phyloP scores from a whole-genome alignment of 2,329 filamentous ascomycete genomes.

The Onygena corvina region DNA sequence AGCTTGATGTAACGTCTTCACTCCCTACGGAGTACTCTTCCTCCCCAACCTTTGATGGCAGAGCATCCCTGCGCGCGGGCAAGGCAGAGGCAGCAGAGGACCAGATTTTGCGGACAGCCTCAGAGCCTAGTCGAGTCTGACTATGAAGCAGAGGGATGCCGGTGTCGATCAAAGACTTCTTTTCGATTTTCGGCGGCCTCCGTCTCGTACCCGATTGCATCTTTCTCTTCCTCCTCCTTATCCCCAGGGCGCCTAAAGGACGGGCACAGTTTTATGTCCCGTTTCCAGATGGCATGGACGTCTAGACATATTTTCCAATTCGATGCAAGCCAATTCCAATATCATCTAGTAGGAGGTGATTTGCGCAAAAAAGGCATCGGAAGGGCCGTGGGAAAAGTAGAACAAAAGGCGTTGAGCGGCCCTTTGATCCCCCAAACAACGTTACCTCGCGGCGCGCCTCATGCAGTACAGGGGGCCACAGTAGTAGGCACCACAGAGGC shows the following conservation, averaged over 20 bases:
- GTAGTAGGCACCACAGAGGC: no score
- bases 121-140: no score
- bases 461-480: not conserved
- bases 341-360: not conserved
- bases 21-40: not conserved
- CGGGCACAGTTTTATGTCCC: not conserved
- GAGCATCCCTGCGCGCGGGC: not conserved
- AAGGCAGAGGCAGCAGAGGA: no score
- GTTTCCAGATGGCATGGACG: not conserved
- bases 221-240: not conserved
- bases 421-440: not conserved
- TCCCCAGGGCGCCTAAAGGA: no score
- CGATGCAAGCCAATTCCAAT: not conserved
- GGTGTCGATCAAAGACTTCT: no score
- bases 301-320: not conserved
- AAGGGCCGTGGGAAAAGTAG: not conserved
- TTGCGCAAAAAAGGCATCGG: not conserved
- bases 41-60: not conserved
- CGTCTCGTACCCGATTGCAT: not conserved
- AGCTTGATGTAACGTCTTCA: not conserved
- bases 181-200: not conserved
- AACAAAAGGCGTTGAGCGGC: not conserved
- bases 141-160: no score
- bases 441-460: not conserved
- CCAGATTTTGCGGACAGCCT: no score